A percentile compares a stretch with the other conserved stretches of the same genome.
These are phyloP conservation scores for Eucalyptus regnans DNA, from an alignment of 345 rosid species.

Conservation along the genomic window DNA sequence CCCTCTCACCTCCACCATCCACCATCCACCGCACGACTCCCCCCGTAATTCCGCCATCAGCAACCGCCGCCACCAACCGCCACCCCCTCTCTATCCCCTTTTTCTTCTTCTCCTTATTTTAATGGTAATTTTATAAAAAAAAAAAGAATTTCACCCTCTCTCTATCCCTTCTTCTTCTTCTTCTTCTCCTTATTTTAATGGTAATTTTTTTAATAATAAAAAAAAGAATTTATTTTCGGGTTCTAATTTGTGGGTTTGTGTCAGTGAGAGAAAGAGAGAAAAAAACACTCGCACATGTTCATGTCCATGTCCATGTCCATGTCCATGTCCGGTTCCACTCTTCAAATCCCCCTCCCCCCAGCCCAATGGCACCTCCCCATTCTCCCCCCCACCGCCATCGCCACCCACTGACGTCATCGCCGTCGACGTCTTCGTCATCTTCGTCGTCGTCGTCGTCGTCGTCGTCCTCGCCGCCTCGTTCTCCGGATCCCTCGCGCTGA, in stretches of 20 bases:
- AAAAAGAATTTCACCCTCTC: no score
- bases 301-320: neutral
- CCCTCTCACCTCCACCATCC: neutral
- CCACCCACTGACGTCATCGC: neutral
- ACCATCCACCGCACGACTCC: neutral
- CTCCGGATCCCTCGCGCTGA: neutral
- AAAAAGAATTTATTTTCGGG: neutral
- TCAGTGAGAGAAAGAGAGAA: neutral
- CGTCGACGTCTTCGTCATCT: neutral
- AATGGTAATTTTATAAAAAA: neutral
- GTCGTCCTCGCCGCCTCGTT: neutral
- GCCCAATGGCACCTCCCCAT: neutral
- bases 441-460: neutral
- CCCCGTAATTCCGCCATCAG: neutral
- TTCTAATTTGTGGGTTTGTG: neutral
- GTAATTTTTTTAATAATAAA: neutral
- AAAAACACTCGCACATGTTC: neutral
- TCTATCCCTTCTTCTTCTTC: neutral
- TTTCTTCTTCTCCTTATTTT: neutral
- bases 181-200: neutral
- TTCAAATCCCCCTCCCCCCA: neutral
- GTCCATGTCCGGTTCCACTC: neutral
- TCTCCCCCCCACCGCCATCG: neutral
- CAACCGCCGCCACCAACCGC: neutral
- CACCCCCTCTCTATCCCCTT: neutral